Conservation (phyloP, 2,329 filamentous ascomycete genomes). For the Aspergillus quadricinctus region DNA sequence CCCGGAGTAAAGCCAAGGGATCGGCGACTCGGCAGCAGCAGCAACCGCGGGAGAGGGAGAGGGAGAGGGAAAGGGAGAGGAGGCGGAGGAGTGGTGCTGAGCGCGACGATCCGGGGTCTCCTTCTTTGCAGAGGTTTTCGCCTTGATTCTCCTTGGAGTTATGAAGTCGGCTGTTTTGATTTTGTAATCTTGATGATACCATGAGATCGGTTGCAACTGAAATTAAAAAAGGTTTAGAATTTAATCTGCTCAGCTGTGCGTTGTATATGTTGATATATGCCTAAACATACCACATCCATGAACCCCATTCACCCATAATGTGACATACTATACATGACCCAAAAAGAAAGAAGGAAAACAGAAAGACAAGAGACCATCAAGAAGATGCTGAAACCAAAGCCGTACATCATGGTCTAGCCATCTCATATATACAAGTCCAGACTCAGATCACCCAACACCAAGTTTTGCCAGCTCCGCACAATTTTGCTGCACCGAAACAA, state of each 20-base stretch:
- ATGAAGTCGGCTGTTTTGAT: neutral
- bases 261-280: neutral
- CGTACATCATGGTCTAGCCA: neutral
- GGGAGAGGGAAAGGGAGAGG: slow-evolving; percentile 17
- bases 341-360: neutral
- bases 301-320: neutral
- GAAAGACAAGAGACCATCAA: neutral
- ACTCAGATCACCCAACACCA: neutral
- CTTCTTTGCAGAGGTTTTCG: slow-evolving; percentile 2
- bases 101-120: slow-evolving; percentile 10
- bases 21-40: slow-evolving; percentile 4
- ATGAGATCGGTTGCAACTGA: neutral
- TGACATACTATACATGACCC: neutral
- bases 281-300: neutral
- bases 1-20: slow-evolving; percentile 5
- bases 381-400: neutral
- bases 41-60: slow-evolving; percentile 13
- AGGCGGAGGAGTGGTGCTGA: slow-evolving; percentile 18
- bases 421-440: neutral
- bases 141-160: neutral
- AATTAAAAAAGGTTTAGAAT: neutral
- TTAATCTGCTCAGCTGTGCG: neutral
- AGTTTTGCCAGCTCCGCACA: neutral
- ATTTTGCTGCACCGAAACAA: neutral
- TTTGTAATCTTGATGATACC: neutral